phyloP scores from a whole-genome alignment of 1,284 basidiomycete genomes.

The Heterobasidion occidentale region DNA sequence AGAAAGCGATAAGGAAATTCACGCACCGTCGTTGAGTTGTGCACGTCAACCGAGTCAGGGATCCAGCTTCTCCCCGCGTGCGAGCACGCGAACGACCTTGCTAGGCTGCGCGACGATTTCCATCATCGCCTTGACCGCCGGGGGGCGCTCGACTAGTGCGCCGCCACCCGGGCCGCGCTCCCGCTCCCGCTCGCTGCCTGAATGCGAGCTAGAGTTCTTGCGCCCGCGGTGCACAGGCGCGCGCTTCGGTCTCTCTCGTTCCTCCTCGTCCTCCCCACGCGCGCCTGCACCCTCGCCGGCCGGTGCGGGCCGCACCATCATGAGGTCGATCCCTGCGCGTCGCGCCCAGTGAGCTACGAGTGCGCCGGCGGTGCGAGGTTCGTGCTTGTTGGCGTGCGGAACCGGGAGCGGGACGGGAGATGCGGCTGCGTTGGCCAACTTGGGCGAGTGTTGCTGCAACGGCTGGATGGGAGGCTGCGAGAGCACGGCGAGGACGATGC shows the following conservation, averaged over 20 bases:
- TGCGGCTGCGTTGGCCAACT: slow-evolving; percentile 21
- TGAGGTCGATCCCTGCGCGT: slow-evolving; percentile 46
- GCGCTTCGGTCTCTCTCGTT: slow-evolving; percentile 20
- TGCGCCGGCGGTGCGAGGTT: slow-evolving; percentile 53
- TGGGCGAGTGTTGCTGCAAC: slow-evolving; percentile 22
- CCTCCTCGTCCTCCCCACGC: slow-evolving; percentile 20
- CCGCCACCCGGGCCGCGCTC: background rate
- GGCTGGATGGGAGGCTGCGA: slow-evolving; percentile 22
- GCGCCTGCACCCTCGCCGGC: slow-evolving; percentile 4
- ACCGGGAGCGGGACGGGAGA: slow-evolving; percentile 61
- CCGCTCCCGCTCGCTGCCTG: slow-evolving; percentile 8
- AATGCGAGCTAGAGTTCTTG: slow-evolving; percentile 17
- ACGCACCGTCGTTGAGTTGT: background rate
- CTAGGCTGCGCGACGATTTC: slow-evolving; percentile 61
- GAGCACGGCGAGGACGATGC: slow-evolving; percentile 52
- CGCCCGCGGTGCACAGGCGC: slow-evolving; percentile 16
- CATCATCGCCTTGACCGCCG: slow-evolving; percentile 69
- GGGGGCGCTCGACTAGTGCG: slow-evolving; percentile 57
- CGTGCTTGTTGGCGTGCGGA: slow-evolving; percentile 51
- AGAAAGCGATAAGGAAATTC: background rate
- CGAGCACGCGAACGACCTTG: slow-evolving; percentile 67
- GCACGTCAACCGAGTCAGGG: slow-evolving; percentile 15
- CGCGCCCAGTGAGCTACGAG: slow-evolving; percentile 61
- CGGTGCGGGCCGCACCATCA: slow-evolving; percentile 39
- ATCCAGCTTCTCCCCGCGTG: slow-evolving; percentile 74